Conservation (phyloP, 192 early-diverging fungal genomes). For the Linnemannia hyalina region DNA sequence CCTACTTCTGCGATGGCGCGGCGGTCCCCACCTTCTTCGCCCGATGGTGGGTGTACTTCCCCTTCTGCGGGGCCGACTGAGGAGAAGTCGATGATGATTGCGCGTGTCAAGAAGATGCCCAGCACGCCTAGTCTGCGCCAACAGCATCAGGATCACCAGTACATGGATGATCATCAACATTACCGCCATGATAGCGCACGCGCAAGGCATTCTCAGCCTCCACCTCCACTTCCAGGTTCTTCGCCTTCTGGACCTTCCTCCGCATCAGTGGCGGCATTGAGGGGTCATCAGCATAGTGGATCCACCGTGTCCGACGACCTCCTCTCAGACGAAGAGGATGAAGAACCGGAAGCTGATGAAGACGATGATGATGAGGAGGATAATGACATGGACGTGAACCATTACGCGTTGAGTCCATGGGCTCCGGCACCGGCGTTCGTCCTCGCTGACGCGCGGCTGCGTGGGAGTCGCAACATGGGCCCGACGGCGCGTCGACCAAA, state of each 20-base stretch:
- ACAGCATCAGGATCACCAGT: not conserved
- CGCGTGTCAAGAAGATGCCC: conserved; percentile 26
- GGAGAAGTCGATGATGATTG: not conserved
- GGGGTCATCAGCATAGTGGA: not conserved
- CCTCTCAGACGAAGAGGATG: conserved; percentile 23
- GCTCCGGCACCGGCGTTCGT: not conserved
- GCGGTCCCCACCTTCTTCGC: conserved; percentile 21
- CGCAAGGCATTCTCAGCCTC: not conserved
- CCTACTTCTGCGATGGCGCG: not conserved
- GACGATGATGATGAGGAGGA: not conserved
- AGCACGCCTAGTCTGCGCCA: conserved; percentile 33
- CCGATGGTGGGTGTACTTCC: not conserved
- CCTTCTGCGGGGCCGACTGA: not conserved
- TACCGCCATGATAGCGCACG: not conserved
- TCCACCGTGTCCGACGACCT: conserved; percentile 15
- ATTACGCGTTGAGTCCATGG: conserved; percentile 38
- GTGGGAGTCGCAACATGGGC: not conserved
- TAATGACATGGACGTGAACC: conserved; percentile 8
- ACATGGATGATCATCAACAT: not conserved
- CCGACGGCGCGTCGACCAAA: not conserved
- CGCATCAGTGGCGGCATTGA: no score
- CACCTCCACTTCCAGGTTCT: not conserved
- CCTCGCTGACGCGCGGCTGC: not conserved
- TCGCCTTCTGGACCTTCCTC: not conserved
- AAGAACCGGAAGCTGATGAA: not conserved